Conservation (phyloP, 768 basidiomycete genomes). For the Tricholoma furcatifolium region DNA sequence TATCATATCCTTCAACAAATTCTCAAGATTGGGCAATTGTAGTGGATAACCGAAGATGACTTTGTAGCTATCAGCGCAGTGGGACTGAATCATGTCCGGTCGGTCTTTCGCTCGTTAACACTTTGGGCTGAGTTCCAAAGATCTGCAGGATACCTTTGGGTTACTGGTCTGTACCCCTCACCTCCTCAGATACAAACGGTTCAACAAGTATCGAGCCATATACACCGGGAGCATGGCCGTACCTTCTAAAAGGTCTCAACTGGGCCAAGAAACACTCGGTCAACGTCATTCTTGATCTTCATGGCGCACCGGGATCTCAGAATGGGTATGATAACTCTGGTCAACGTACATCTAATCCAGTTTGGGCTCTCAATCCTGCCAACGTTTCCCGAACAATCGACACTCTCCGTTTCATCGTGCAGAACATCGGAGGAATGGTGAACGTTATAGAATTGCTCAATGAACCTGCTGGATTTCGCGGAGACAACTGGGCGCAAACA, state of each 20-base stretch:
- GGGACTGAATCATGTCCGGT: constrained; percentile 74
- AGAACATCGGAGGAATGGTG: constrained; percentile 53
- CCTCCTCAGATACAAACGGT: constrained; percentile 48
- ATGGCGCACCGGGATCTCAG: constrained; percentile 69
- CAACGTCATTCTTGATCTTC: constrained; percentile 74
- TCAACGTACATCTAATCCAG: constrained; percentile 51
- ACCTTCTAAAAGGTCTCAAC: constrained; percentile 58
- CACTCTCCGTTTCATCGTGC: constrained; percentile 52
- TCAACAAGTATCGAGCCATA: constrained; percentile 49
- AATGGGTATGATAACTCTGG: constrained; percentile 79
- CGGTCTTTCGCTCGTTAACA: background rate
- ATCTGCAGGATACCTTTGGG: constrained; percentile 61
- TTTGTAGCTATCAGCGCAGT: constrained; percentile 64
- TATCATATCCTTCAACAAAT: background rate
- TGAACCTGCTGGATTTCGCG: constrained; percentile 59
- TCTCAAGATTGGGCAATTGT: constrained; percentile 1
- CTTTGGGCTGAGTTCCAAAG: background rate
- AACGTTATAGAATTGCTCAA: constrained; percentile 71
- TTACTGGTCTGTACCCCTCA: constrained; percentile 78
- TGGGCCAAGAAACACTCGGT: constrained; percentile 64
- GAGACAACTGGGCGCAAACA: constrained; percentile 37
- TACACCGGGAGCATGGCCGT: constrained; percentile 66
- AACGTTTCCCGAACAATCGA: constrained; percentile 55
- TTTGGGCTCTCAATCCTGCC: constrained; percentile 55
- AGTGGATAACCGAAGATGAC: constrained; percentile 70